These are phyloP conservation scores for Colletotrichum ledebouriae DNA, from an alignment of 2,329 filamentous ascomycete genomes.

Conservation along the genomic window DNA sequence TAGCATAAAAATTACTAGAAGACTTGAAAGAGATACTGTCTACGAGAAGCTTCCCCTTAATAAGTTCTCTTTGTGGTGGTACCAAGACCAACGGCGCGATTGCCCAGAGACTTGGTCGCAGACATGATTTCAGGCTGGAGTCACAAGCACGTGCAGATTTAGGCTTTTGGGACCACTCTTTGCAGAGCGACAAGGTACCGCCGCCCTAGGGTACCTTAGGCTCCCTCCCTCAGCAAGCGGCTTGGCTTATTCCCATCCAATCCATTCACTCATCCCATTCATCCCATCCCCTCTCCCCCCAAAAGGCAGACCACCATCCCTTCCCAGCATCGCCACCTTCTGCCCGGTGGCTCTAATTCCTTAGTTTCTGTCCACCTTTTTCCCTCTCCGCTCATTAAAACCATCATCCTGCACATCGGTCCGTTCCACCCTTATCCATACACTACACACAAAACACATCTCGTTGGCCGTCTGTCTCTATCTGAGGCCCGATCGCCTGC, in stretches of 20 bases:
- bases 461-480: neutral
- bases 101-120: slow-evolving; percentile 40
- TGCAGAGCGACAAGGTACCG: neutral
- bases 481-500: slow-evolving; percentile 8
- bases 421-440: neutral
- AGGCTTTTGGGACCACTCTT: slow-evolving; percentile 21
- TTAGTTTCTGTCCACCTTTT: neutral
- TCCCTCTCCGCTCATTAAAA: slow-evolving; percentile 1
- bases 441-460: neutral
- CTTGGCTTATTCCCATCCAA: slow-evolving; percentile 37
- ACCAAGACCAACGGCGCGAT: slow-evolving; percentile 22
- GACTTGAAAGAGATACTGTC: too few relatives aligned
- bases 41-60: neutral
- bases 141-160: slow-evolving; percentile 40
- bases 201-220: neutral
- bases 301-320: slow-evolving; percentile 17
- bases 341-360: slow-evolving; percentile 21
- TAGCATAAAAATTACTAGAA: too few relatives aligned
- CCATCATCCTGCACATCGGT: neutral
- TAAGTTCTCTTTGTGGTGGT: neutral
- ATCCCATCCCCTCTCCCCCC: slow-evolving; percentile 19
- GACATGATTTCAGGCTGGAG: slow-evolving; percentile 38
- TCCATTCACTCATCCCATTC: slow-evolving; percentile 16
- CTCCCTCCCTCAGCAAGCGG: slow-evolving; percentile 26
- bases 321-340: slow-evolving; percentile 34